phyloP scores from a whole-genome alignment of 768 basidiomycete genomes.

The Fomitopsis serialis region DNA sequence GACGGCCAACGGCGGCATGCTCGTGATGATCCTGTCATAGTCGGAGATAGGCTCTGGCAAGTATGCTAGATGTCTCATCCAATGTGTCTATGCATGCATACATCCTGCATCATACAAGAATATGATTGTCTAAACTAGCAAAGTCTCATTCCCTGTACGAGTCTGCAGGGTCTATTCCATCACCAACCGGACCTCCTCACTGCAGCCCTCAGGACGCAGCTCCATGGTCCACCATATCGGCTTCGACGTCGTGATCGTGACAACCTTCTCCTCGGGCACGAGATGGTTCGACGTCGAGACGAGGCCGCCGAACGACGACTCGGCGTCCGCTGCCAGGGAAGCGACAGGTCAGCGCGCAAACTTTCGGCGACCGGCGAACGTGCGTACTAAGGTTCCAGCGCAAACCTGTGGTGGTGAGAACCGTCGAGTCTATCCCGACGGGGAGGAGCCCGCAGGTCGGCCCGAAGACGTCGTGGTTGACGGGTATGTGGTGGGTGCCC shows the following conservation, averaged over 20 bases:
- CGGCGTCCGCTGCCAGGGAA: slow-evolving; percentile 39
- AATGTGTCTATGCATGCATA: no score
- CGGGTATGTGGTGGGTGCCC: slow-evolving; percentile 78
- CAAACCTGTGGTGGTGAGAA: slow-evolving; percentile 78
- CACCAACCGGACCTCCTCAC: background rate
- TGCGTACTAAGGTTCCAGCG: slow-evolving; percentile 83
- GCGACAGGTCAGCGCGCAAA: background rate
- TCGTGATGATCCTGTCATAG: no score
- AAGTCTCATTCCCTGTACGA: no score
- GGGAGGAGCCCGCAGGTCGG: slow-evolving; percentile 95
- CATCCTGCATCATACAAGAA: no score
- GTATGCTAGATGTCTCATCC: no score
- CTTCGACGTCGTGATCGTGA: slow-evolving; percentile 70
- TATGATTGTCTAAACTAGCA: no score
- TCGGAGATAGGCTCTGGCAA: no score
- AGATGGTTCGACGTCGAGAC: slow-evolving; percentile 95
- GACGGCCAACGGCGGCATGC: no score
- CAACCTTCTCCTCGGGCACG: slow-evolving; percentile 52
- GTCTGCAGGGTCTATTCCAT: no score
- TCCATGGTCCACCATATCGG: slow-evolving; percentile 93
- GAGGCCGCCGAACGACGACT: slow-evolving; percentile 78
- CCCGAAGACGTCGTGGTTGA: slow-evolving; percentile 73
- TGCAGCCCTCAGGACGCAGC: slow-evolving; percentile 26
- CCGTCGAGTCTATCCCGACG: slow-evolving; percentile 72
- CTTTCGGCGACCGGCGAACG: background rate